Evolutionary conservation across 1,284 basidiomycete genomes (phyloP).

Genomic region (Moesziomyces sp.): DNA sequence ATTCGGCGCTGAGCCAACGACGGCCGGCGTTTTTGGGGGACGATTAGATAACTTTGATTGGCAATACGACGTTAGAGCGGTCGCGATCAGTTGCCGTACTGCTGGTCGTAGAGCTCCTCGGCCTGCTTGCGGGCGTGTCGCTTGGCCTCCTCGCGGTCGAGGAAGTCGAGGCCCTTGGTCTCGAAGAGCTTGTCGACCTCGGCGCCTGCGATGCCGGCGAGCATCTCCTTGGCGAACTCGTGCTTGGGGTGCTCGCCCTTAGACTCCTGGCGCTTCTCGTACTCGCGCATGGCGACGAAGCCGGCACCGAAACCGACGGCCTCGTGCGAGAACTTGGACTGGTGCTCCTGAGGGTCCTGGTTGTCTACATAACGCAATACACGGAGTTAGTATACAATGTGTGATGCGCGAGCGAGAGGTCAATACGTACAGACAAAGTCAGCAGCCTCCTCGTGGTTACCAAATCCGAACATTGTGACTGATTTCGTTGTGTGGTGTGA

Average conservation of each 20-base stretch:
- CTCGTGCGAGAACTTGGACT: slow-evolving; percentile 72
- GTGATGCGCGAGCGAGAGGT: background rate
- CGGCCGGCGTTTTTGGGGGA: background rate
- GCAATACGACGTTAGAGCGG: background rate
- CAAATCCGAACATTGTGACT: slow-evolving; percentile 43
- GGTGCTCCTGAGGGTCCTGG: slow-evolving; percentile 45
- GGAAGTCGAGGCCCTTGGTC: slow-evolving; percentile 59
- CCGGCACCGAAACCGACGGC: slow-evolving; percentile 72
- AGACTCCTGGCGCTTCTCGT: slow-evolving; percentile 71
- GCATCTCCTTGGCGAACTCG: slow-evolving; percentile 69
- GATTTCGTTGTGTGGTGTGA: background rate
- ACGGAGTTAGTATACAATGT: background rate
- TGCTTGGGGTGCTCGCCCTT: slow-evolving; percentile 70
- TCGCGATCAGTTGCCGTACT: slow-evolving; percentile 39
- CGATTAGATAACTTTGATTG: background rate
- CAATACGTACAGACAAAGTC: slow-evolving; percentile 47
- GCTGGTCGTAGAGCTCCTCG: slow-evolving; percentile 51
- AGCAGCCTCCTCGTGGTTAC: slow-evolving; percentile 51
- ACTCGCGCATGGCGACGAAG: slow-evolving; percentile 73
- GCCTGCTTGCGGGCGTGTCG: slow-evolving; percentile 65
- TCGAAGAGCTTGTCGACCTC: slow-evolving; percentile 64
- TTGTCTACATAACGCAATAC: slow-evolving; percentile 26
- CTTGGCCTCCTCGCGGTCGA: slow-evolving; percentile 70
- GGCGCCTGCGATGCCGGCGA: slow-evolving; percentile 67
- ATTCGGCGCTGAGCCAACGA: background rate